Percentiles rank a stretch among this genome's conserved stretches.
Conservation (phyloP, 2,329 filamentous ascomycete genomes). For the Pseudonectria foliicola region DNA sequence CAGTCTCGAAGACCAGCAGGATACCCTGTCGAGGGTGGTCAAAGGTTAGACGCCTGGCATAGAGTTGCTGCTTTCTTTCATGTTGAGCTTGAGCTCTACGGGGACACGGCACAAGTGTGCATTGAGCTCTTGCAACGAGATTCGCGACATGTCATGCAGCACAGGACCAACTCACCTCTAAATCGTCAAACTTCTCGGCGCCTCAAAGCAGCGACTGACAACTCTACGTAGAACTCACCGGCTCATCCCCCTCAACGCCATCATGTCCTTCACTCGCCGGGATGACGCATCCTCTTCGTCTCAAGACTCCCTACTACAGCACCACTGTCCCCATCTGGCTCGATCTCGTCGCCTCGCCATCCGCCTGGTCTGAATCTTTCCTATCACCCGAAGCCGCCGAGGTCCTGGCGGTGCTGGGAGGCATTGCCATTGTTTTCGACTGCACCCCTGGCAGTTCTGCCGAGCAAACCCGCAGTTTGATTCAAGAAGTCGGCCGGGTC, state of each 20-base stretch:
- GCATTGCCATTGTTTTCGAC: constrained; percentile 40
- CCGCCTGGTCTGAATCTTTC: constrained; percentile 52
- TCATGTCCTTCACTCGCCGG: constrained; percentile 45
- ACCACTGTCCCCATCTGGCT: constrained; percentile 59
- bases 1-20: constrained; percentile 38
- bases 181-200: background rate
- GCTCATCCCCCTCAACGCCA: constrained; percentile 31
- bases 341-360: constrained; percentile 47
- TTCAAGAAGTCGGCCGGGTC: constrained; percentile 48
- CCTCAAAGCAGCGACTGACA: constrained; percentile 4
- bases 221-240: constrained; percentile 42
- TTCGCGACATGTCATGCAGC: too few species aligned
- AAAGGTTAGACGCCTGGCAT: constrained; percentile 36
- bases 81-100: too few species aligned
- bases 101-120: too few species aligned
- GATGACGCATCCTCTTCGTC: constrained; percentile 46
- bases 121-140: too few species aligned
- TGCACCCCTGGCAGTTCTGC: constrained; percentile 12
- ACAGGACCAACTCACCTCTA: background rate
- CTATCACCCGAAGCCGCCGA: constrained; percentile 54
- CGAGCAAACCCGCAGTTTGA: constrained; percentile 30
- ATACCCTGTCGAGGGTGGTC: constrained; percentile 42
- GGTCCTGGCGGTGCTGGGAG: constrained; percentile 54
- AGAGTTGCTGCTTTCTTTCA: too few species aligned
- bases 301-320: constrained; percentile 56